Evolutionary conservation across 2,329 filamentous ascomycete genomes (phyloP), one percentile per base, ranked within the genome.

Genomic region (Aspergillus quadricinctus): DNA sequence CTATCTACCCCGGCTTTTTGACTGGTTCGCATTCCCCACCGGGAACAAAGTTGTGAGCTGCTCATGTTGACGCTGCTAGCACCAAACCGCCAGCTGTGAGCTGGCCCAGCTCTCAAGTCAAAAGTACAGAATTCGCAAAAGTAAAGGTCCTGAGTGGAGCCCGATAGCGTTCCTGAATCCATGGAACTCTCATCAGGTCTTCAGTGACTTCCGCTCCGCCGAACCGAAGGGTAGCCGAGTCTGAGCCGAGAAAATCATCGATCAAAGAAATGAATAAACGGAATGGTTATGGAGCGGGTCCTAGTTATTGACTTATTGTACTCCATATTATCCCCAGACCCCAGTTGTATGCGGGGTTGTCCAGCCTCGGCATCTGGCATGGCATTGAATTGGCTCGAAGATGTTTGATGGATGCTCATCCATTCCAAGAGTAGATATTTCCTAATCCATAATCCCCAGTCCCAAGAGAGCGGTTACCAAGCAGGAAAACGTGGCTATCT

Each of bases 181-280:
- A 11, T 41, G 2, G 8, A 23, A 40, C 28, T 25, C 29, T 7
- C 31, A 17, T 40, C 25, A 25, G 29, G 46, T 35, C 27, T 40
- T 25, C 19, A 31, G 50, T 27, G 21, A 25, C 50, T 50, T 61
- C 61, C 61, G 59, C 59, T 63, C 61, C 57, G 59, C 61, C 61
- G 61, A 61, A 49, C 61, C 61, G 56, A 58, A 27, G 40, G 27
- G 48, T 50, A 46, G 7, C 43, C 43, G 43, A 46, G 43, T 46
- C 43, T 17, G 19, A 6, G 4, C 43, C 43, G 43, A 27, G 43
- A 46, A 37, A 37, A 7, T 37, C 31, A 37, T 37, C 31, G 14
- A 37, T 5, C 31, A 17, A 17, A 14, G 14, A 37, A 27, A 7
- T 14, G 14, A 37, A 35, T 35, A 17, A 37, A 37, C 31, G 6